phyloP scores from a whole-genome alignment of 2,329 filamentous ascomycete species.

The Pseudocercospora vitis region DNA sequence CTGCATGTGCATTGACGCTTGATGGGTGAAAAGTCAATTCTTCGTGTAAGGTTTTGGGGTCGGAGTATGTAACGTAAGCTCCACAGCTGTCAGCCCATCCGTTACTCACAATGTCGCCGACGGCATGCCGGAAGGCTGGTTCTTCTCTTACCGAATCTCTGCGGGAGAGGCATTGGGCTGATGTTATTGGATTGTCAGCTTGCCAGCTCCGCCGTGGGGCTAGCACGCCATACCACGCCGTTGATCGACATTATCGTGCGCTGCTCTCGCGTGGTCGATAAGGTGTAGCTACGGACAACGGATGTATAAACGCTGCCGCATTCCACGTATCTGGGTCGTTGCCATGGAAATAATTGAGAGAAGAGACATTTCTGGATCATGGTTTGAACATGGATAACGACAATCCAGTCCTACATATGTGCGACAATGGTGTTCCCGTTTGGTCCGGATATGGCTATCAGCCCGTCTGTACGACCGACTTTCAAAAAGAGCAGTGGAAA shows the following conservation, averaged over 20 bases:
- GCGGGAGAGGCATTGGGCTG: background rate
- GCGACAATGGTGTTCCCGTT: slow-evolving; percentile 56
- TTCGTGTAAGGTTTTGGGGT: background rate
- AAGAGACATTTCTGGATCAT: too few species aligned
- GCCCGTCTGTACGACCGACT: slow-evolving; percentile 56
- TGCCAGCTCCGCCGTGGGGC: background rate
- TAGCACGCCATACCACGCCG: slow-evolving; percentile 9
- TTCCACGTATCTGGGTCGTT: too few species aligned
- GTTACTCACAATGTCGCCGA: background rate
- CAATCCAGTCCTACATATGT: slow-evolving; percentile 58
- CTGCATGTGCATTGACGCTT: background rate
- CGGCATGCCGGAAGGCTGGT: background rate
- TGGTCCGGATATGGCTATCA: slow-evolving; percentile 59
- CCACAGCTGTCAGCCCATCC: background rate
- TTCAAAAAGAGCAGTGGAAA: slow-evolving; percentile 54
- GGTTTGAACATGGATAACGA: slow-evolving; percentile 50
- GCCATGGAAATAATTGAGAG: too few species aligned
- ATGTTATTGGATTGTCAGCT: slow-evolving; percentile 3
- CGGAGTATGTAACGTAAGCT: background rate
- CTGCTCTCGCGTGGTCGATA: too few species aligned
- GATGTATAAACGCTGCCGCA: too few species aligned
- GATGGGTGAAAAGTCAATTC: too few species aligned
- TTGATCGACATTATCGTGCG: slow-evolving; percentile 36
- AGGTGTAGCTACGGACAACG: too few species aligned
- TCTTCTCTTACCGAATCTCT: background rate